Base-by-base conservation (phyloP, 2,329 filamentous ascomycete species). In the Phialocephala sp. region DNA sequence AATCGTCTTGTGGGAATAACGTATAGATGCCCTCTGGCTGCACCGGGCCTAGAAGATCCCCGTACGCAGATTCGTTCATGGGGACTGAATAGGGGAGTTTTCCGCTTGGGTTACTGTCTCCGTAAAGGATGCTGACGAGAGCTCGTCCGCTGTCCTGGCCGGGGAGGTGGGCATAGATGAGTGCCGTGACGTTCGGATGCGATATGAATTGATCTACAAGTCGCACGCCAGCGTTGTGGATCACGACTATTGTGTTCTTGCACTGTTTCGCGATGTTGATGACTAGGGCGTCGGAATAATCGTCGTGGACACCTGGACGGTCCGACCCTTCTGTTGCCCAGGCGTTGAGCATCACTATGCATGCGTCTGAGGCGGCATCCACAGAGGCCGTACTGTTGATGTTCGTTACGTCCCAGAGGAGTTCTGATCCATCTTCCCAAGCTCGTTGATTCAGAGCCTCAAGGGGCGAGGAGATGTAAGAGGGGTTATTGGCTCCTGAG, bases 311-410 rank as follows among this genome's bases (percentile, higher is more conserved):
- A 8, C 82, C 82, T 0, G 85, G 80, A 56, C 87, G 82, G 65
- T 92, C 84, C 68, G 84, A 90, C 1, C 89, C 91, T 77, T 97
- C 93, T 1, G 90, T 88, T 0, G 90, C 87, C 76, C 90, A 91
- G 8, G 83, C 85, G 72, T 91, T 91, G 70, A 87, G 84, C 69
- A 90, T 86, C 0, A 90, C 86, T 1, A 90, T 77, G 68, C 92
- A 95, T 8, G 92, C 82, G 71, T 93, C 84, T 1, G 84, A 81
- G 6, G 35, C 60, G 1, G 63, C 55, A 58, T 84, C 79, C 8
- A 89, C 83, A 6, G 58, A 71, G 0, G 88, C 75, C 1, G 75
- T 72, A 0, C 77, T 81, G 18, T 75, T 74, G 67, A 89, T 85
- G 72, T 61, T 65, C 0, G 32, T 59, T 55, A 61, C 27, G 35